Evolutionary conservation across 2,329 filamentous ascomycete genomes (phyloP).

Genomic region (Sporothrix humicola): DNA sequence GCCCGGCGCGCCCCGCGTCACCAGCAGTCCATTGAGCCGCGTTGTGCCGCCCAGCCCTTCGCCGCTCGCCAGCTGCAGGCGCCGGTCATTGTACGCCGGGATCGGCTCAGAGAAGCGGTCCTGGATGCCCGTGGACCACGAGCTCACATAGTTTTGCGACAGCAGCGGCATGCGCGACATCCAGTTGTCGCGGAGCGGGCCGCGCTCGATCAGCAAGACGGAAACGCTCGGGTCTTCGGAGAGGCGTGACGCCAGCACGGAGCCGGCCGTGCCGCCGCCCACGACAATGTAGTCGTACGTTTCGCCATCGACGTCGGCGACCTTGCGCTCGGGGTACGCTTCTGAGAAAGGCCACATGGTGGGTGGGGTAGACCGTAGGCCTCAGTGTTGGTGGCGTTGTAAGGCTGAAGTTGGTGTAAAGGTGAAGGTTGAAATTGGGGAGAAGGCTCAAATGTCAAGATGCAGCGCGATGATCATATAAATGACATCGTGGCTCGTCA

Average conservation of each 20-base stretch:
- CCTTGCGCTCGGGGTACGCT: conserved; percentile 40
- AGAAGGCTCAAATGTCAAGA: neutral
- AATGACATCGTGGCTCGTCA: neutral
- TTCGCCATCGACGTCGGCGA: conserved; percentile 40
- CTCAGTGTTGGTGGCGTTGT: neutral
- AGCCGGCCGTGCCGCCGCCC: conserved; percentile 55
- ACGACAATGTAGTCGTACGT: conserved; percentile 55
- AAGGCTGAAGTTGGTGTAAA: neutral
- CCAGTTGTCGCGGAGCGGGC: conserved; percentile 42
- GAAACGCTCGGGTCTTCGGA: conserved; percentile 47
- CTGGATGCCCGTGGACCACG: conserved; percentile 39
- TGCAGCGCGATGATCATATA: neutral
- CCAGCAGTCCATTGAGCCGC: conserved; percentile 45
- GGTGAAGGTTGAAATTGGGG: neutral
- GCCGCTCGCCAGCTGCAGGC: conserved; percentile 39
- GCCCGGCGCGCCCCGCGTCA: conserved; percentile 43
- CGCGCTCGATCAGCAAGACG: conserved; percentile 50
- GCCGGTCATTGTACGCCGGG: conserved; percentile 36
- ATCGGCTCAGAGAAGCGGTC: conserved; percentile 43
- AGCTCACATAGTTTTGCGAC: conserved; percentile 40
- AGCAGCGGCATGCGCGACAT: conserved; percentile 44
- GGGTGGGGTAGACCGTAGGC: neutral
- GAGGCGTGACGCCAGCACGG: conserved; percentile 54
- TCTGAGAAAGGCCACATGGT: conserved; percentile 41
- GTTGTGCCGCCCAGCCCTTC: conserved; percentile 45